phyloP scores from a whole-genome alignment of 139 green algal genomes.

The Chlorella sorokiniana region DNA sequence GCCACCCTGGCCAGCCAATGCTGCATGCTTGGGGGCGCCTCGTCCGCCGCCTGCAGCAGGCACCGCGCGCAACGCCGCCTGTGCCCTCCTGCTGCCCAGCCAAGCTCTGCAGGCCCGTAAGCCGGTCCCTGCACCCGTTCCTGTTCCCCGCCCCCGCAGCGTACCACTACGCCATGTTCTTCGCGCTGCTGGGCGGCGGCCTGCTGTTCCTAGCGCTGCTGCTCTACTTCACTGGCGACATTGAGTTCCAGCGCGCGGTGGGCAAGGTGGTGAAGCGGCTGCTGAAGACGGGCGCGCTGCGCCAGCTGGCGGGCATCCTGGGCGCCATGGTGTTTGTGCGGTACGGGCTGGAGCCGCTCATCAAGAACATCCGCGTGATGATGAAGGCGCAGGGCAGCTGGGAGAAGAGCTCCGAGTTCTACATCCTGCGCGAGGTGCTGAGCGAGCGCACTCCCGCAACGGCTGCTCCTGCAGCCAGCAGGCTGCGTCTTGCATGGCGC shows the following conservation, averaged over 20 bases:
- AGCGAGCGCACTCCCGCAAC: too few species aligned
- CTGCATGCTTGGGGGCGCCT: too few species aligned
- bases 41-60: too few species aligned
- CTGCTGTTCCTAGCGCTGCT: slow-evolving; percentile 62
- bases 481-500: too few species aligned
- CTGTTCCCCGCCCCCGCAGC: neutral
- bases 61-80: too few species aligned
- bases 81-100: neutral
- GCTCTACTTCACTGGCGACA: slow-evolving; percentile 64
- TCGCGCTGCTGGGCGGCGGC: slow-evolving; percentile 48
- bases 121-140: neutral
- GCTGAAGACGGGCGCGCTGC: slow-evolving; percentile 71
- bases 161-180: slow-evolving; percentile 55
- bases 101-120: too few species aligned
- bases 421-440: slow-evolving; percentile 75
- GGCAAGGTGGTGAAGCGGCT: slow-evolving; percentile 52
- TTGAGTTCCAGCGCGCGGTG: slow-evolving; percentile 55
- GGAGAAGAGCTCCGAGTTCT: slow-evolving; percentile 68
- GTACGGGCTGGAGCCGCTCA: slow-evolving; percentile 58
- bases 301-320: slow-evolving; percentile 58
- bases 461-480: neutral
- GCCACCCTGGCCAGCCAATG: too few species aligned
- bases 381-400: slow-evolving; percentile 51
- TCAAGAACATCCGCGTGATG: slow-evolving; percentile 48
- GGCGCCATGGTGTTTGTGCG: slow-evolving; percentile 51